Conservation (phyloP, 2,329 filamentous ascomycete species). For the Cordyceps pruinosa region DNA sequence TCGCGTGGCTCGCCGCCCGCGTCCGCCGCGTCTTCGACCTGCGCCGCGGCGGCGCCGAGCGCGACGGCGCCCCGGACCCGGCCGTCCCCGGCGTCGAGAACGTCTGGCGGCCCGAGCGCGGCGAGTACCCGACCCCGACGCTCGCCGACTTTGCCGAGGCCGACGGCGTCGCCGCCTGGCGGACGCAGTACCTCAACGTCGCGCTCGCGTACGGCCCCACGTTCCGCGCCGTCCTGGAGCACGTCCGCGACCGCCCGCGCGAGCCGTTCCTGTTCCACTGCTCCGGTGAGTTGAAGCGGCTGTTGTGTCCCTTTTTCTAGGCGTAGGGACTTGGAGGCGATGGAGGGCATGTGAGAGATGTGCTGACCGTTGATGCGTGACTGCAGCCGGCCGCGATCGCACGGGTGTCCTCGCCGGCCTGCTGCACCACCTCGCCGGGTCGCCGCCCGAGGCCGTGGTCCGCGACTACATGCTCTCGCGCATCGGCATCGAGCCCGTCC, state of each 20-base stretch:
- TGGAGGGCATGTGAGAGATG: too few relatives aligned
- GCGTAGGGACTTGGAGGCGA: too few relatives aligned
- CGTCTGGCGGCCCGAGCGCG: conserved; percentile 34
- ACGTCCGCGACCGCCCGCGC: conserved; percentile 37
- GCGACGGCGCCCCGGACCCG: conserved; percentile 36
- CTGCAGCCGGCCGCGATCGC: conserved; percentile 45
- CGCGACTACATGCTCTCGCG: conserved; percentile 49
- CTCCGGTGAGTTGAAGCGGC: conserved; percentile 39
- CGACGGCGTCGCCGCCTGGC: conserved; percentile 37
- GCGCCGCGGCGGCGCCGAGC: conserved; percentile 37
- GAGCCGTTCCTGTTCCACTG: conserved; percentile 48
- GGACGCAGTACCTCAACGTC: conserved; percentile 41
- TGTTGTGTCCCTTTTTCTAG: too few relatives aligned
- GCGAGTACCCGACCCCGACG: conserved; percentile 29
- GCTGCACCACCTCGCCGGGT: conserved; percentile 44
- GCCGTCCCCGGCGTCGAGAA: conserved; percentile 37
- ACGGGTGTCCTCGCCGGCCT: conserved; percentile 46
- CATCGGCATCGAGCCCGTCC: conserved; percentile 45
- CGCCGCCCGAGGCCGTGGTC: conserved; percentile 32
- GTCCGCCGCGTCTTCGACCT: conserved; percentile 46
- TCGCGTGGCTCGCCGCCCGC: conserved; percentile 29
- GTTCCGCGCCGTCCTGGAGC: conserved; percentile 39
- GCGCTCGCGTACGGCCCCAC: conserved; percentile 34
- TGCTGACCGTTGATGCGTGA: neutral
- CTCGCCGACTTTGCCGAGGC: conserved; percentile 38